Base-by-base conservation (phyloP, 495 filamentous ascomycete genomes). In the Copromyces sp. region DNA sequence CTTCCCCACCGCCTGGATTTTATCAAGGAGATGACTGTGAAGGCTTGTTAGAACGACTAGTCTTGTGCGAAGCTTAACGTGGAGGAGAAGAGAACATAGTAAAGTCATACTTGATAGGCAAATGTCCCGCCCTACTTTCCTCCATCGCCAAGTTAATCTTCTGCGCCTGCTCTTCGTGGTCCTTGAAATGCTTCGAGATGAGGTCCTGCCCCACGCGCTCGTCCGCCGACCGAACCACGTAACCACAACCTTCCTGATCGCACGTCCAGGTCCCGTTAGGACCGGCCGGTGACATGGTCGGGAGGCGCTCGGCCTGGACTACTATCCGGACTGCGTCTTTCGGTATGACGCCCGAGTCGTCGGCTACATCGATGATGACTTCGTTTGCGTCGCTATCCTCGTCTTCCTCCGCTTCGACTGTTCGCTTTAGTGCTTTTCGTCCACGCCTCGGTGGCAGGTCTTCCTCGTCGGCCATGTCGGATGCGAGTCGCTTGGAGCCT, bases 261-360 rank as follows among this genome's bases (percentile, higher is more conserved):
- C 93, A 96, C 12, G 82, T 82, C 91, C 92, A 95, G 1, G 87
- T 86, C 68, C 91, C 89, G 65, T 90, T 85, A 9, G 88, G 87
- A 1, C 85, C 86, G 69, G 86, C 83, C 29, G 81, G 82, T 2
- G 77, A 81, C 70, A 77, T 83, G 40, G 81, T 86, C 24, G 83
- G 85, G 68, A 84, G 72, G 68, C 77, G 81, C 45, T 86, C 84
- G 45, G 85, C 78, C 70, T 78, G 76, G 41, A 86, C 77, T 20
- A 85, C 76, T 47, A 87, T 39, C 5, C 76, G 78, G n/a, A 81
- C 74, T 9, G 79, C 70, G 20, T 73, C 75, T 20, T 72, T 68
- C 35, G 73, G 80, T 41, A 76, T 12, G 16, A 47, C 9, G 45
- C 69, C 78, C 68, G 1, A 40, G 35, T 39, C 65, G 20, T 69